Conservation (phyloP, 2,329 filamentous ascomycete species). For the Paraphoma sp. region DNA sequence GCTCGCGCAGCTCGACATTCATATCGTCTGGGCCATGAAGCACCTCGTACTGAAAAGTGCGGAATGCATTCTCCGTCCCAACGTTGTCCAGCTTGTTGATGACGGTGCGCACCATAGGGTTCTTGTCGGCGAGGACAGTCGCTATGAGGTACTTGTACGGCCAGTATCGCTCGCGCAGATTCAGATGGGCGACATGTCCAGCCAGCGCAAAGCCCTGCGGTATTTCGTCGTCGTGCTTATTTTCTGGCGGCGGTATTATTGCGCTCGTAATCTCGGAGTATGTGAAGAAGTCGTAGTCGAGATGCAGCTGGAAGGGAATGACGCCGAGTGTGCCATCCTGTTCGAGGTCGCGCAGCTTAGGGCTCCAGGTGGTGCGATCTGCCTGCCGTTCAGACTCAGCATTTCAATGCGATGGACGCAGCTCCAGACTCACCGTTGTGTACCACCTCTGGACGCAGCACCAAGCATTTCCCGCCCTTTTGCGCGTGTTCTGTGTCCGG, state of each 20-base stretch:
- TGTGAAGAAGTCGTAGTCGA: conserved; percentile 87
- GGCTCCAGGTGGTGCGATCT: conserved; percentile 79
- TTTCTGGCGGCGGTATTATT: conserved; percentile 73
- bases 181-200: conserved; percentile 93
- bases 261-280: conserved; percentile 85
- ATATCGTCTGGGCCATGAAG: conserved; percentile 82
- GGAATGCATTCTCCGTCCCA: conserved; percentile 81
- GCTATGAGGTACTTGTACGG: conserved; percentile 89
- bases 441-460: conserved; percentile 53
- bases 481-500: conserved; percentile 65
- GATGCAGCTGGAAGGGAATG: conserved; percentile 74
- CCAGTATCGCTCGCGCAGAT: conserved; percentile 81
- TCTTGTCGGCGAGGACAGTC: conserved; percentile 88
- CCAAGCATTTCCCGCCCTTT: conserved; percentile 53
- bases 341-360: conserved; percentile 71
- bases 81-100: conserved; percentile 96
- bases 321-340: conserved; percentile 72
- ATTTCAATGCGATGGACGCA: conserved; percentile 18
- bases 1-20: conserved; percentile 82
- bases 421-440: conserved; percentile 41
- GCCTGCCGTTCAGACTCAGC: conserved; percentile 49
- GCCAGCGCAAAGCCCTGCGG: conserved; percentile 87
- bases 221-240: conserved; percentile 78
- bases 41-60: conserved; percentile 92
- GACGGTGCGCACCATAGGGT: conserved; percentile 79